Conservation (phyloP, 2,329 filamentous ascomycete species). For the Raffaelea albimanens region DNA sequence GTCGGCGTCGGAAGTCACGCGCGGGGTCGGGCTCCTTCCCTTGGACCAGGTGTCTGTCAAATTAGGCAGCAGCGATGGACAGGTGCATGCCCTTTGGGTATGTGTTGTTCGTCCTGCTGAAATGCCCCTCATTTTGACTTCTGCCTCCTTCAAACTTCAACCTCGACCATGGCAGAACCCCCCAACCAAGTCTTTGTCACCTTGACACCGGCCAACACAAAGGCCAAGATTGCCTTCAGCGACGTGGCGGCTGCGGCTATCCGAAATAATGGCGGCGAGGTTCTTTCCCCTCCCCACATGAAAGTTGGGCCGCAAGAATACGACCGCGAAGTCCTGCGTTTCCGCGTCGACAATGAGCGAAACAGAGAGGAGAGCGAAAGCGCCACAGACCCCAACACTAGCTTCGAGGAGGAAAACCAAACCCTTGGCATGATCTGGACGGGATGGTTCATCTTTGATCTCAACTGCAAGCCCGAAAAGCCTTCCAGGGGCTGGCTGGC, state of each 20-base stretch:
- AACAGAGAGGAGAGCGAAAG: neutral
- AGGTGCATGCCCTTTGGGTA: too few relatives aligned
- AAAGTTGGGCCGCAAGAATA: too few relatives aligned
- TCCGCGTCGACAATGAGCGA: neutral
- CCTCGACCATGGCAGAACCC: too few relatives aligned
- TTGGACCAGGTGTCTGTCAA: too few relatives aligned
- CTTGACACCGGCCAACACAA: neutral
- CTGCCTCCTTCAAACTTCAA: too few relatives aligned
- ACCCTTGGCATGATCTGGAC: neutral
- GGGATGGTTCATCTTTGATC: neutral
- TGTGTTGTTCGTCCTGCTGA: too few relatives aligned
- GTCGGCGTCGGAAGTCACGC: too few relatives aligned
- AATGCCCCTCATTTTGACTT: too few relatives aligned
- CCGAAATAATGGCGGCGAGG: neutral
- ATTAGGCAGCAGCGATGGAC: too few relatives aligned
- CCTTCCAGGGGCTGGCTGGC: neutral
- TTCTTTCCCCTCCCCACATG: too few relatives aligned
- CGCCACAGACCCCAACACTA: neutral
- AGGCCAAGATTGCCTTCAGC: neutral
- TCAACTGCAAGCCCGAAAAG: neutral
- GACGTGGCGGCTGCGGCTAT: neutral
- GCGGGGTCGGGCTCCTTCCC: too few relatives aligned
- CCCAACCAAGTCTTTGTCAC: too few relatives aligned
- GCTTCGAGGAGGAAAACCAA: neutral
- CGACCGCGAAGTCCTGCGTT: neutral